These are phyloP conservation scores for Hymenoscyphus scutula DNA, from an alignment of 2,329 filamentous ascomycete species.

Conservation along the genomic window DNA sequence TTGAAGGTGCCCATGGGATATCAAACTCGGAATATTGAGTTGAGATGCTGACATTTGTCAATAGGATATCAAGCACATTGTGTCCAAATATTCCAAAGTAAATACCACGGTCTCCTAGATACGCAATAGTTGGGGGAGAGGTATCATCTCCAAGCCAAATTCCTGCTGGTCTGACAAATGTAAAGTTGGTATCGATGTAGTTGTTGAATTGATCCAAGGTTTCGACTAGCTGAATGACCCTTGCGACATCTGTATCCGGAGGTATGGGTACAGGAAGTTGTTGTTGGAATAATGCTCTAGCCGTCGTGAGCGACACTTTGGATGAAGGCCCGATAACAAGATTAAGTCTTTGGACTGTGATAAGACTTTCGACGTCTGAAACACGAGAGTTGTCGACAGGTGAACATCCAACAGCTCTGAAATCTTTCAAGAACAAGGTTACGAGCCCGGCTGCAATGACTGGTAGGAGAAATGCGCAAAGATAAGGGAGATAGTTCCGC, in stretches of 20 bases:
- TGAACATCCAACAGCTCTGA: conserved; percentile 51
- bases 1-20: conserved; percentile 64
- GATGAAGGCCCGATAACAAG: conserved; percentile 45
- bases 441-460: conserved; percentile 77
- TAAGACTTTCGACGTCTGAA: conserved; percentile 30
- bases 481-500: conserved; percentile 73
- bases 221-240: conserved; percentile 47
- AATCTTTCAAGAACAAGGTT: conserved; percentile 67
- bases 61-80: conserved; percentile 63
- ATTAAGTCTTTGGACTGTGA: conserved; percentile 25
- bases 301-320: conserved; percentile 37
- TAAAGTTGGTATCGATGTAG: conserved; percentile 61
- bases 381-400: conserved; percentile 48
- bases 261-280: conserved; percentile 25
- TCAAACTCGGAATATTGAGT: conserved; percentile 75
- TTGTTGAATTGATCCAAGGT: conserved; percentile 66
- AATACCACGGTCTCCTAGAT: conserved; percentile 60
- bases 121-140: conserved; percentile 65
- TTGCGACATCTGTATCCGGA: conserved; percentile 19
- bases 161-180: conserved; percentile 72
- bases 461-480: conserved; percentile 73
- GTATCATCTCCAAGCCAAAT: conserved; percentile 68
- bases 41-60: conserved; percentile 66
- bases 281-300: conserved; percentile 28
- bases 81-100: conserved; percentile 59